Evolutionary conservation across 805 yeast genomes (phyloP), one percentile per base, ranked within the genome.

Genomic region (Candida sanyiensis): DNA sequence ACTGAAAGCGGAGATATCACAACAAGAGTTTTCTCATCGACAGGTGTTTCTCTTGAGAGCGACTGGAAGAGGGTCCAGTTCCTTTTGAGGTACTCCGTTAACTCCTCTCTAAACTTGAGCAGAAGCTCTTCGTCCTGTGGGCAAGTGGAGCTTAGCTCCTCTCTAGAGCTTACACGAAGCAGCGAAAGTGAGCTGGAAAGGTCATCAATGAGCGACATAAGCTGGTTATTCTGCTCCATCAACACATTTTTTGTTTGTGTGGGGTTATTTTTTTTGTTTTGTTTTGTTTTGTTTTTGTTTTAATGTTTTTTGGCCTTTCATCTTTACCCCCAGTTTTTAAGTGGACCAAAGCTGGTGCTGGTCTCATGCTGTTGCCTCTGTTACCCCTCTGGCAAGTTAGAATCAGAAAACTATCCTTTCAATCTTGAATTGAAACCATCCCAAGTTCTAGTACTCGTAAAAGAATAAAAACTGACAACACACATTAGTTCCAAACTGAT

Each of bases 1-100:
- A 82, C 66, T 1, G 87, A 77, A 40, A 73, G 66, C 0, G 94
- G 90, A 0, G 90, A 77, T 16, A 85, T 57, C 5, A 85, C 64
- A 6, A 84, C 64, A 28, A 80, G 66, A 0, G 85, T 72, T 46
- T 71, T 74, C 26, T 75, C 73, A 26, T 59, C 54, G 32, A 60
- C 64, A 5, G 66, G 63, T 55, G 15, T 57, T 63, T 33, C 57
- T 53, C 6, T 67, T 32, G 2, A 59, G 61, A 7, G 64, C 61
- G 25, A 59, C 55, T 12, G 67, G 66, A 39, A 22, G 17, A 22
- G 17, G 9, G 20, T 16, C 34, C 34, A 31, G 25, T 66, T 63
- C 41, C 58, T 62, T 11, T 56, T 52, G n/a, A 65, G 60, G 47
- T 62, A 77, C 24, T 61, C 67, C 22, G 61, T 58, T 43, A 73